A percentile compares a stretch with the other conserved stretches of the same genome.
These are phyloP conservation scores for Rhodotorula mucilaginosa DNA, from an alignment of 1,284 basidiomycete species.

Conservation along the genomic window DNA sequence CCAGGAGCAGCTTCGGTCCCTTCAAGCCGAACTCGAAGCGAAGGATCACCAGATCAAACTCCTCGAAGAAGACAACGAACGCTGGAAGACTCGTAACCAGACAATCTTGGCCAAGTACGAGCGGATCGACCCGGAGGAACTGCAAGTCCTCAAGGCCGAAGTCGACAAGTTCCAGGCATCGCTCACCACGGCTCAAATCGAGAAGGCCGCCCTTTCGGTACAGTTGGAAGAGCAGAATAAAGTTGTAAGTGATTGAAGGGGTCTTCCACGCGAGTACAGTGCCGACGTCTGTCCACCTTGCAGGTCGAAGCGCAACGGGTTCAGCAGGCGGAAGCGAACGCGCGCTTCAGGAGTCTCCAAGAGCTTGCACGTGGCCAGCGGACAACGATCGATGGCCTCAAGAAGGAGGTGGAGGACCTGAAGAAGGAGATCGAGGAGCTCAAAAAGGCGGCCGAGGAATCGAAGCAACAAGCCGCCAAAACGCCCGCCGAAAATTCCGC, in stretches of 20 bases:
- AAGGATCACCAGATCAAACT: constrained; percentile 66
- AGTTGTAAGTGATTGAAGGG: constrained; percentile 35
- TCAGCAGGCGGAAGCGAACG: constrained; percentile 9
- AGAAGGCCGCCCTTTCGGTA: constrained; percentile 40
- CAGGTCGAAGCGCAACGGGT: constrained; percentile 33
- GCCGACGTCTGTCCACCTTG: too few relatives aligned
- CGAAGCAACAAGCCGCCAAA: constrained; percentile 32
- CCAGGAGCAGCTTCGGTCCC: constrained; percentile 65
- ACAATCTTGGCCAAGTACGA: constrained; percentile 84
- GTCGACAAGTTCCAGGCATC: constrained; percentile 57
- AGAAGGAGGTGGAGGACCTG: constrained; percentile 26
- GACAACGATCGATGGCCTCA: constrained; percentile 48
- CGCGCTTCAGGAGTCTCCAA: constrained; percentile 50
- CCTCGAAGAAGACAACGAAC: constrained; percentile 72
- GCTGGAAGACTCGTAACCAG: constrained; percentile 80
- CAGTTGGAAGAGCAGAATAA: constrained; percentile 48
- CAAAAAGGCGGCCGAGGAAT: constrained; percentile 21
- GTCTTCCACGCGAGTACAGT: not conserved
- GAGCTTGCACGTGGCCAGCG: constrained; percentile 49
- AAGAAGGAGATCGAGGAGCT: constrained; percentile 27
- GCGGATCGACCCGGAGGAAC: constrained; percentile 79
- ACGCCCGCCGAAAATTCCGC: constrained; percentile 45
- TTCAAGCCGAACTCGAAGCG: constrained; percentile 71
- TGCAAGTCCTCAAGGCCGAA: constrained; percentile 74
- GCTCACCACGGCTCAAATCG: constrained; percentile 47